Evolutionary conservation across 192 early-diverging fungal genomes (phyloP), one percentile per base, ranked within the genome.

Genomic region (Irineochytrium annulatum): DNA sequence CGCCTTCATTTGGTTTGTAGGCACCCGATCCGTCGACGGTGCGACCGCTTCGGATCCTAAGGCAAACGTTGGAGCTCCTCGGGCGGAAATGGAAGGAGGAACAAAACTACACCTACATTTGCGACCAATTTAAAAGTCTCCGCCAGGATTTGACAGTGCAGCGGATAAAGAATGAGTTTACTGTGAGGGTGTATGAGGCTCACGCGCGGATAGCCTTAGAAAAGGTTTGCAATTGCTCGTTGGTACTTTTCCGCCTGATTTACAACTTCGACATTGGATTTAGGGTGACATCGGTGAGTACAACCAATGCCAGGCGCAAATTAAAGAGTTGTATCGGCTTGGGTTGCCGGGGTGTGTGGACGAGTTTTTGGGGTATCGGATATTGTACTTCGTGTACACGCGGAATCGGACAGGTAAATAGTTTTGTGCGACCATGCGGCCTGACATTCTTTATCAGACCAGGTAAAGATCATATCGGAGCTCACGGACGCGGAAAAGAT

Each of bases 131-230:
- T 65, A 99, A 99, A 68, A 89, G 88, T 46, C 55, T 99, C 59
- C 86, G 96, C 26, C 96, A 99, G 62, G 96, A 99, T 67, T 77
- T 99, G 61, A 96, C 92, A 8, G 96, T 91, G 33, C 96, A 99
- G 83, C 79, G 87, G 41, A 93, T 99, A 34, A 83, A 89, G 44
- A 94, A 93, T 66, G 87, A 87, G 16, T 95, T 99, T 66, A 95
- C 96, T 4, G 92, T 93, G 6, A 76, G 82, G 46, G 94, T 97
- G 1, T 99, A 99, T 71, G 94, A 99, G 70, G 81, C 78, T 17
- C 92, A 99, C 75, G 94, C 92, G 17, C 74, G 96, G 41, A 97
- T 98, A 60, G 96, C 96, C 13, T 67, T 98, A 43, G 96, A 97
- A 72, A 94, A 89, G 75, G 88, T 88, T 59, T 16, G 1, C 22